Evolutionary conservation across 768 basidiomycete genomes (phyloP).

Genomic region (Calocybe indica): DNA sequence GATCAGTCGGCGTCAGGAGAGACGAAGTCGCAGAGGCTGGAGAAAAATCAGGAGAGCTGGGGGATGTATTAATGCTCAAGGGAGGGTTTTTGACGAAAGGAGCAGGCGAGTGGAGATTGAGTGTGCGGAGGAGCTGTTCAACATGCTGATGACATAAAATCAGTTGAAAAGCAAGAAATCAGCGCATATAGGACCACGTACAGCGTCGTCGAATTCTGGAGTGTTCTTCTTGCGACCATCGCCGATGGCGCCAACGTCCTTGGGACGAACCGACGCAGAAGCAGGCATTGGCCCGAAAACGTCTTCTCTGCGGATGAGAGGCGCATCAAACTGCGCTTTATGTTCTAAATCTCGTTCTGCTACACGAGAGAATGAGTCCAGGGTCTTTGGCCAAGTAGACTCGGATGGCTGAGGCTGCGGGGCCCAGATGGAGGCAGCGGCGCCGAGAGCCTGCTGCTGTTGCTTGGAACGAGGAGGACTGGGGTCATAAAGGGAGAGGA

Average conservation of each 20-base stretch:
- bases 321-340: conserved; percentile 16
- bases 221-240: conserved; percentile 67
- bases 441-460: conserved; percentile 29
- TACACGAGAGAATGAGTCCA: conserved; percentile 55
- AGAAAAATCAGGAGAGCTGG: conserved; percentile 63
- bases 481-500: conserved; percentile 31
- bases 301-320: conserved; percentile 46
- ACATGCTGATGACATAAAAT: conserved; percentile 49
- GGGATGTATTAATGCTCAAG: conserved; percentile 39
- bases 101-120: conserved; percentile 75
- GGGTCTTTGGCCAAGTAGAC: conserved; percentile 59
- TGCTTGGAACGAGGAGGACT: conserved; percentile 31
- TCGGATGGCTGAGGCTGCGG: conserved; percentile 71
- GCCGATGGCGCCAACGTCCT: conserved; percentile 70
- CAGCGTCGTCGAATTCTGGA: conserved; percentile 51
- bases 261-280: conserved; percentile 20
- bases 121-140: conserved; percentile 72
- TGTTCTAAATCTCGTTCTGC: conserved; percentile 34
- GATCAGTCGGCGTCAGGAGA: conserved; percentile 68
- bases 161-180: conserved; percentile 8
- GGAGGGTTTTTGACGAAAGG: conserved; percentile 40
- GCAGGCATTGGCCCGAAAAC: conserved; percentile 55
- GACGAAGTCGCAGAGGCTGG: conserved; percentile 68
- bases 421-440: conserved; percentile 71
- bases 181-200: conserved; percentile 23